Conservation (phyloP, 495 filamentous ascomycete genomes). For the Physcia stellaris region DNA sequence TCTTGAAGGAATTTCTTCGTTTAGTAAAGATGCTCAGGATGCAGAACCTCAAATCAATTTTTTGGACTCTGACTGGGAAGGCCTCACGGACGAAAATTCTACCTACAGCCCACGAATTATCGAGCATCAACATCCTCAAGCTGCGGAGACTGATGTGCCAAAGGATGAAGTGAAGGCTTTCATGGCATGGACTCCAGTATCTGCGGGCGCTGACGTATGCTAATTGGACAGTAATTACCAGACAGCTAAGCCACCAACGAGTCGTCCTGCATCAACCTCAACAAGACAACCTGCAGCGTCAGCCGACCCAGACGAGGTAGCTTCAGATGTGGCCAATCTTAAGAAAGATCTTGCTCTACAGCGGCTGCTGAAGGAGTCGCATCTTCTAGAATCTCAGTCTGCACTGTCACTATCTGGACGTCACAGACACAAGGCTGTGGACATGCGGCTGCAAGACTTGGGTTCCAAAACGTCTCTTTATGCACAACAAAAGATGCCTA, state of each 20-base stretch:
- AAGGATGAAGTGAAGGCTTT: slow-evolving; percentile 66
- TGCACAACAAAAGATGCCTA: slow-evolving; percentile 70
- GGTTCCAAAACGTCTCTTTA: slow-evolving; percentile 65
- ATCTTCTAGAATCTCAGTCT: slow-evolving; percentile 60
- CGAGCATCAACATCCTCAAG: slow-evolving; percentile 37
- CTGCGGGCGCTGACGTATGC: background rate
- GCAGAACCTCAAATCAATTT: no score
- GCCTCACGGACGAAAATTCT: slow-evolving; percentile 39
- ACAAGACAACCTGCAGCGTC: background rate
- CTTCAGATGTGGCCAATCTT: slow-evolving; percentile 47
- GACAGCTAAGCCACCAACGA: background rate
- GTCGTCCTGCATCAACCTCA: background rate
- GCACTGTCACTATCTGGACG: slow-evolving; percentile 50
- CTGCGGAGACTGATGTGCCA: slow-evolving; percentile 30
- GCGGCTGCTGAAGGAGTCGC: slow-evolving; percentile 78
- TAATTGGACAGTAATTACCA: background rate
- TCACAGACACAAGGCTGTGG: slow-evolving; percentile 60
- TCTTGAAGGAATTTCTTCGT: no score
- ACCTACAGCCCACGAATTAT: slow-evolving; percentile 44
- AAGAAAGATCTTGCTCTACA: slow-evolving; percentile 91
- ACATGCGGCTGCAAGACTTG: slow-evolving; percentile 66
- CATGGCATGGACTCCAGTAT: slow-evolving; percentile 39
- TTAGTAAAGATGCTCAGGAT: no score
- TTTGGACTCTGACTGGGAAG: slow-evolving; percentile 52
- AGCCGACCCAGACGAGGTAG: slow-evolving; percentile 33